Base-by-base conservation (phyloP, 306 rosid genomes). In the Sophora flavescens region DNA sequence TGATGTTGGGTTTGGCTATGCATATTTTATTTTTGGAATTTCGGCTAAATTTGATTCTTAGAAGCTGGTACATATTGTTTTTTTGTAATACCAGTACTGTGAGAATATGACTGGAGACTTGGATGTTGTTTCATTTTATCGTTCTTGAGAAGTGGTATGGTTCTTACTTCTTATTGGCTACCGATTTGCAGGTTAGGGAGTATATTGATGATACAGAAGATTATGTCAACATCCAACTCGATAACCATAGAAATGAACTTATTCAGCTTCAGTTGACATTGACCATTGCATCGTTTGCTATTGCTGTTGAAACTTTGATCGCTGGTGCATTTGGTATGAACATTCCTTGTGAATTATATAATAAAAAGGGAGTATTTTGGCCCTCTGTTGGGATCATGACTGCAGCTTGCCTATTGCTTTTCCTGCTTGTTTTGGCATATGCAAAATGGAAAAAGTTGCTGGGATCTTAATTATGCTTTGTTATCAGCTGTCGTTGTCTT, bases 151-250 rank as follows among this genome's bases (percentile, higher is more conserved):
- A 61, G 8, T 82, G 3, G 30, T 60, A 6, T 14, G 33, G 67
- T 60, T 67, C 85, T 68, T 30, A 60, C 41, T 70, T 71, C 60
- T 59, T 68, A 13, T 50, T 18, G 76, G 48, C 63, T 10, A 30
- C 62, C 48, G 78, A 51, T 83, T 78, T 90, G 83, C 86, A 95
- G 98, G 98, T 91, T 15, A 86, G 92, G 44, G 88, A 91, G 74
- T 91, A 91, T 83, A 89, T 91, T 14, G 97, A 87, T 52, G 91
- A 91, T 84, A 89, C 97, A 15, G 92, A 89, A 75, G 93, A 91
- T 48, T 87, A 84, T 2, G 92, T 91, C 48, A 89, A 89, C 74
- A 89, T 87, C 64, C 92, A 87, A 77, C 97, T 87, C 30, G 93
- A 91, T 83, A 89, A 87, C 82, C 96, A 91, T 47, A 77, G 91